phyloP scores from a whole-genome alignment of 306 rosid species.

The Rubus idaeus region DNA sequence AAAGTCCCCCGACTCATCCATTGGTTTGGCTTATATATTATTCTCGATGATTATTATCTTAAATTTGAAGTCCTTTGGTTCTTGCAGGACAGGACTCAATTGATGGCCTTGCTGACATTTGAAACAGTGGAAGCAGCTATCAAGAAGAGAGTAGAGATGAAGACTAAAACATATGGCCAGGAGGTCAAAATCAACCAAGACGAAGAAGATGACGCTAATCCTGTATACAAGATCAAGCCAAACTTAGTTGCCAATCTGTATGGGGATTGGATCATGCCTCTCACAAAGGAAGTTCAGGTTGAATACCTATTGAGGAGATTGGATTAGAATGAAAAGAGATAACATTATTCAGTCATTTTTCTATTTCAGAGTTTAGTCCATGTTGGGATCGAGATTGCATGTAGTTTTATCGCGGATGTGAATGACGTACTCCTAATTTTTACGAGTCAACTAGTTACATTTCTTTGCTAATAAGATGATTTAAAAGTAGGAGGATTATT shows the following conservation, averaged over 20 bases:
- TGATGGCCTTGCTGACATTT: conserved; percentile 45
- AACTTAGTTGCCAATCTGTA: conserved; percentile 40
- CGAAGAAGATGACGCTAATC: conserved; percentile 22
- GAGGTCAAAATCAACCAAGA: conserved; percentile 25
- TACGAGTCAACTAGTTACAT: background rate
- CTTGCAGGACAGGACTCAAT: conserved; percentile 38
- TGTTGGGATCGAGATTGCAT: background rate
- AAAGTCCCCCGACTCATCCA: conserved; percentile 4
- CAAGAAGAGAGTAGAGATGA: conserved; percentile 49
- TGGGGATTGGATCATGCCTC: conserved; percentile 56
- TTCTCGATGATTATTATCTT: conserved; percentile 13
- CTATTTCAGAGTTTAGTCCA: background rate
- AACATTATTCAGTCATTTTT: background rate
- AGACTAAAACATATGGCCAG: conserved; percentile 40
- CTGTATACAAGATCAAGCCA: conserved; percentile 49
- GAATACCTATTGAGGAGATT: conserved; percentile 53
- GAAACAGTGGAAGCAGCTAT: conserved; percentile 43
- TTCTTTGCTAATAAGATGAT: background rate
- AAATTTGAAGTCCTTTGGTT: background rate
- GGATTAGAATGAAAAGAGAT: conserved; percentile 11
- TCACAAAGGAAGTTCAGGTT: conserved; percentile 58
- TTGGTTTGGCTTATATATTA: background rate
- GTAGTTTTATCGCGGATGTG: background rate
- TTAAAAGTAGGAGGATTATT: background rate
- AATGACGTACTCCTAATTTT: background rate